Percentiles rank a stretch among this genome's conserved stretches.
Evolutionary conservation across 768 basidiomycete species (phyloP).

Genomic region (Strobilomyces echinocephalus): DNA sequence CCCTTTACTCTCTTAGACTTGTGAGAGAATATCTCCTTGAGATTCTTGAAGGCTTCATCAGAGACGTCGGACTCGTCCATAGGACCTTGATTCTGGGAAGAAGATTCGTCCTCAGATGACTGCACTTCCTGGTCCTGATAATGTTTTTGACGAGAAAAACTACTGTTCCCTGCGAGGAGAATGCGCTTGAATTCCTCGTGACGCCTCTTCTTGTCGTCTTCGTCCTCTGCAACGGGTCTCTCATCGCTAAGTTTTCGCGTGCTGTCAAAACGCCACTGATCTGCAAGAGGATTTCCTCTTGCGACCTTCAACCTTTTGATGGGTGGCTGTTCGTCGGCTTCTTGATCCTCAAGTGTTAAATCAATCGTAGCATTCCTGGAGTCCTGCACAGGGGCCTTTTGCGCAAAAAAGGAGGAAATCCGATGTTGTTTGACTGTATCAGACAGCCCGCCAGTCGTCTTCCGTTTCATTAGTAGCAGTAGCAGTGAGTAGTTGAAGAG

Average conservation of each 20-base stretch:
- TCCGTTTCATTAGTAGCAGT: conserved; percentile 21
- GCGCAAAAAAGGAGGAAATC: conserved; percentile 41
- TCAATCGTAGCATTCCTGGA: conserved; percentile 40
- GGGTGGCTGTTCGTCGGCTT: conserved; percentile 21
- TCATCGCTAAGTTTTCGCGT: conserved; percentile 5
- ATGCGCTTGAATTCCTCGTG: conserved; percentile 49
- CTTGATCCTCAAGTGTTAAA: conserved; percentile 44
- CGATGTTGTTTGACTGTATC: conserved; percentile 28
- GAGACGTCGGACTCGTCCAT: conserved; percentile 36
- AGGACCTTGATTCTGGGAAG: conserved; percentile 22
- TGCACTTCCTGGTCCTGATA: conserved; percentile 11
- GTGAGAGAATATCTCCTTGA: conserved; percentile 45
- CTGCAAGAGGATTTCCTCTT: conserved; percentile 20
- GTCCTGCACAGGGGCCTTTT: conserved; percentile 17
- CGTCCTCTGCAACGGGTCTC: conserved; percentile 16
- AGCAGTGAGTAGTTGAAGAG: background rate
- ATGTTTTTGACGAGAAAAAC: conserved; percentile 25
- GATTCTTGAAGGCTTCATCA: conserved; percentile 42
- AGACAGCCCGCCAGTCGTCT: background rate
- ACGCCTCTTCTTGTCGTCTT: conserved; percentile 44
- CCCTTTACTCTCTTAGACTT: conserved; percentile 33
- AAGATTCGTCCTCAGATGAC: conserved; percentile 21
- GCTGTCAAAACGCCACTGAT: conserved; percentile 45
- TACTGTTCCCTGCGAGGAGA: conserved; percentile 44
- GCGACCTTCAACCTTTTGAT: conserved; percentile 28